phyloP scores from a whole-genome alignment of 768 basidiomycete genomes.

The Macrolepiota fuliginosa region DNA sequence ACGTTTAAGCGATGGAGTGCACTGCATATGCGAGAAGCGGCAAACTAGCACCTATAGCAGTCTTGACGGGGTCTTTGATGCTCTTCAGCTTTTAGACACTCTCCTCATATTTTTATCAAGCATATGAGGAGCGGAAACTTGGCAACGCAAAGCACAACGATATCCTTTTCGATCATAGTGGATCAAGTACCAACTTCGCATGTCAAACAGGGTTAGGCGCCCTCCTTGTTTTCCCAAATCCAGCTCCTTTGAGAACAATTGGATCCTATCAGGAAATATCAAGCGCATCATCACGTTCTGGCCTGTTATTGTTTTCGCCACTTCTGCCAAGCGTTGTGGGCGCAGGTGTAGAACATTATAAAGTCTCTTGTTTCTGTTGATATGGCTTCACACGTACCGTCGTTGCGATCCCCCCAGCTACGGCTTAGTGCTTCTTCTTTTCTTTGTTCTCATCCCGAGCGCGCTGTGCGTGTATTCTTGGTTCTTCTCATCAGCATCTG shows the following conservation, averaged over 20 bases:
- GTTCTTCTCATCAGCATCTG: constrained; percentile 8
- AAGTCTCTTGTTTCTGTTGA: constrained; percentile 15
- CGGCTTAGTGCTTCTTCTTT: constrained; percentile 14
- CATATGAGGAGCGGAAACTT: not conserved
- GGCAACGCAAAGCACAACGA: not conserved
- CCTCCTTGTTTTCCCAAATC: not conserved
- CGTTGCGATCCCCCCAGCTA: constrained; percentile 12
- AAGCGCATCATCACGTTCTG: not conserved
- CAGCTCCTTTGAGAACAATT: constrained; percentile 6
- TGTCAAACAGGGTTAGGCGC: not conserved
- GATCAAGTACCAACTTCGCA: too few species aligned
- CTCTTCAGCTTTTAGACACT: not conserved
- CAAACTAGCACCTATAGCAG: too few species aligned
- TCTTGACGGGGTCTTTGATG: not conserved
- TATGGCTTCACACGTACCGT: constrained; percentile 3
- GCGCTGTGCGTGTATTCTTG: constrained; percentile 36
- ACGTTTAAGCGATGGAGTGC: too few species aligned
- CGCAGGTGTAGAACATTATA: constrained; percentile 22
- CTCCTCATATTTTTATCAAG: not conserved
- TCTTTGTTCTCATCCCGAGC: constrained; percentile 14
- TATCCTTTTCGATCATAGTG: not conserved
- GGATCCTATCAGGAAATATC: too few species aligned
- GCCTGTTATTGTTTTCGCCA: constrained; percentile 2
- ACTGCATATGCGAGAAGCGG: too few species aligned
- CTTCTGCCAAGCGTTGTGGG: constrained; percentile 26